These are phyloP conservation scores for Whalleya microplaca DNA, from an alignment of 2,329 filamentous ascomycete genomes.

Conservation along the genomic window DNA sequence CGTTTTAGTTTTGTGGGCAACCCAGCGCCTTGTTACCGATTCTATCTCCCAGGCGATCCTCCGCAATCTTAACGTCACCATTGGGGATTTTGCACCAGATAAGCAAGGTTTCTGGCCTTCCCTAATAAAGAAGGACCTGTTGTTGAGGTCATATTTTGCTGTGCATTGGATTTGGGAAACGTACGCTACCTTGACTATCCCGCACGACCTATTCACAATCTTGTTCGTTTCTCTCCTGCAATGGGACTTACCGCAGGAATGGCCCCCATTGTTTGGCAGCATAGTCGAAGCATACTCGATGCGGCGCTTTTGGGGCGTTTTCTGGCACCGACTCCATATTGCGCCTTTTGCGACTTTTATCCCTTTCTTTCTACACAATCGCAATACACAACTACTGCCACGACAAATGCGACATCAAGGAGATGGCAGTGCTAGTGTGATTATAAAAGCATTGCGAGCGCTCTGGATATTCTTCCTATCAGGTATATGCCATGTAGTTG, in stretches of 20 bases:
- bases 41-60: background rate
- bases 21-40: background rate
- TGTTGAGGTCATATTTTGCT: background rate
- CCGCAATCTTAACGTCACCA: background rate
- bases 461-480: conserved; percentile 12
- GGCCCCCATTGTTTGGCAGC: conserved; percentile 27
- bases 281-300: conserved; percentile 21
- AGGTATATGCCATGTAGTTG: background rate
- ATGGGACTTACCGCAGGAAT: conserved; percentile 26
- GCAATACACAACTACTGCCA: background rate
- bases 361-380: background rate
- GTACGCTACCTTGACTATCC: conserved; percentile 8
- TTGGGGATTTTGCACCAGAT: conserved; percentile 3
- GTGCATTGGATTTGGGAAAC: conserved; percentile 22
- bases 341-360: background rate
- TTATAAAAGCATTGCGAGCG: background rate
- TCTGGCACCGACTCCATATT: conserved; percentile 27
- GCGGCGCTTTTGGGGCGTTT: conserved; percentile 29
- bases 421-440: too few species aligned
- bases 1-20: background rate
- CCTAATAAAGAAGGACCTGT: background rate
- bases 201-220: conserved; percentile 17
- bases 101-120: conserved; percentile 3
- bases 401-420: background rate
- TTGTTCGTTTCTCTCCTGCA: conserved; percentile 24